Evolutionary conservation across 768 basidiomycete genomes (phyloP).

Genomic region (Crassisporium funariophilum): DNA sequence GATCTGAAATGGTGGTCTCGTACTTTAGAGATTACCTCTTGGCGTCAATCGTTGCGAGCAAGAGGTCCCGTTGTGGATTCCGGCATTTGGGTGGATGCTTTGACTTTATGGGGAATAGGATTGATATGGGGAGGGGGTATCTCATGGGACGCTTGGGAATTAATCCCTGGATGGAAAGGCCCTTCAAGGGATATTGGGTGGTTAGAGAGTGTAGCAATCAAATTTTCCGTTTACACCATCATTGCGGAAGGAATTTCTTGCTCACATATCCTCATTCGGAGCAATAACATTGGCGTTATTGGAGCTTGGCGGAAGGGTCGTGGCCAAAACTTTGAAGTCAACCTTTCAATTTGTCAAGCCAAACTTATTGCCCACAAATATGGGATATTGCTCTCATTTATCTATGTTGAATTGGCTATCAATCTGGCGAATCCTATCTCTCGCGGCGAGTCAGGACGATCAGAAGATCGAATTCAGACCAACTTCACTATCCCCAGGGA

Average conservation of each 20-base stretch:
- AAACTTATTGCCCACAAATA: slow-evolving; percentile 2
- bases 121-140: slow-evolving; percentile 25
- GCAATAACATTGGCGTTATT: slow-evolving; percentile 37
- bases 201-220: slow-evolving; percentile 24
- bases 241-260: slow-evolving; percentile 12
- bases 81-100: slow-evolving; percentile 35
- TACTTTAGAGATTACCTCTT: not conserved
- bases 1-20: slow-evolving; percentile 36
- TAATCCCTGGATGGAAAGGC: slow-evolving; percentile 13
- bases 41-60: slow-evolving; percentile 15
- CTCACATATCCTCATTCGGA: slow-evolving; percentile 29
- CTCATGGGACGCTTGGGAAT: slow-evolving; percentile 30
- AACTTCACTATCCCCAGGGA: not conserved
- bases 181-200: slow-evolving; percentile 22
- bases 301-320: slow-evolving; percentile 23
- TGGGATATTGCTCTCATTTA: not conserved
- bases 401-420: not conserved
- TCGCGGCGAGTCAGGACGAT: not conserved
- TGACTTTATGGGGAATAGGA: slow-evolving; percentile 41
- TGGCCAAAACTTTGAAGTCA: slow-evolving; percentile 18
- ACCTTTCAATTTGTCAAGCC: slow-evolving; percentile 14
- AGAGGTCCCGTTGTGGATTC: slow-evolving; percentile 8
- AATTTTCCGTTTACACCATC: slow-evolving; percentile 19
- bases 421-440: not conserved
- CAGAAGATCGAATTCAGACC: not conserved